A percentile compares a stretch with the other conserved stretches of the same genome.
Conservation (phyloP, 192 early-diverging fungal species). For the Coemansia furcata region DNA sequence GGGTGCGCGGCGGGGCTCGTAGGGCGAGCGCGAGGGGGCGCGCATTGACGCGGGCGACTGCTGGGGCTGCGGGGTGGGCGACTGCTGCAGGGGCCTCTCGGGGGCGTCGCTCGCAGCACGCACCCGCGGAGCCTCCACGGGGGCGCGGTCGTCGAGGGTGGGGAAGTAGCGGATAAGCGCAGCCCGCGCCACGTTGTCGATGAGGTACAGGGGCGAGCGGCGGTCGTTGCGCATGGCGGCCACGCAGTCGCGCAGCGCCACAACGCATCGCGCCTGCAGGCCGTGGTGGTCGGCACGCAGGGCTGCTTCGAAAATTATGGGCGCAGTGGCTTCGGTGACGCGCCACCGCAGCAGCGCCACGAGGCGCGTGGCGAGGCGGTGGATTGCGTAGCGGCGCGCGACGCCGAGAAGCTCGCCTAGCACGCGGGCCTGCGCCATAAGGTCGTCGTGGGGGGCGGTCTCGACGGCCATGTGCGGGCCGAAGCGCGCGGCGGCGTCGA, state of each 20-base stretch:
- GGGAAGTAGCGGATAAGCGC: constrained; percentile 43
- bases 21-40: constrained; percentile 30
- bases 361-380: constrained; percentile 56
- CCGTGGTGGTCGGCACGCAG: constrained; percentile 66
- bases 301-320: constrained; percentile 65
- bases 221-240: constrained; percentile 26
- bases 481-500: constrained; percentile 63
- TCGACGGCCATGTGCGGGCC: constrained; percentile 25
- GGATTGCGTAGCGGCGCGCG: constrained; percentile 62
- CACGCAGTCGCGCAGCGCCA: constrained; percentile 35
- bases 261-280: constrained; percentile 55
- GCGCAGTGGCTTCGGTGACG: constrained; percentile 61
- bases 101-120: constrained; percentile 41
- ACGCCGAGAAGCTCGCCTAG: constrained; percentile 62
- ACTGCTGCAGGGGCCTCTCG: background rate
- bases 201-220: constrained; percentile 35
- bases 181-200: constrained; percentile 28
- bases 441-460: constrained; percentile 19
- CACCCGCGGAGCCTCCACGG: constrained; percentile 8
- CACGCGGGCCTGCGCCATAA: constrained; percentile 33
- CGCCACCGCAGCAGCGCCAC: constrained; percentile 63
- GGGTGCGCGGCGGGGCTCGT: background rate
- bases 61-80: constrained; percentile 18
- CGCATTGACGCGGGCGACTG: constrained; percentile 39
- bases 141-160: background rate